Evolutionary conservation across 768 basidiomycete genomes (phyloP).

Genomic region (Botryobasidium botryosum): DNA sequence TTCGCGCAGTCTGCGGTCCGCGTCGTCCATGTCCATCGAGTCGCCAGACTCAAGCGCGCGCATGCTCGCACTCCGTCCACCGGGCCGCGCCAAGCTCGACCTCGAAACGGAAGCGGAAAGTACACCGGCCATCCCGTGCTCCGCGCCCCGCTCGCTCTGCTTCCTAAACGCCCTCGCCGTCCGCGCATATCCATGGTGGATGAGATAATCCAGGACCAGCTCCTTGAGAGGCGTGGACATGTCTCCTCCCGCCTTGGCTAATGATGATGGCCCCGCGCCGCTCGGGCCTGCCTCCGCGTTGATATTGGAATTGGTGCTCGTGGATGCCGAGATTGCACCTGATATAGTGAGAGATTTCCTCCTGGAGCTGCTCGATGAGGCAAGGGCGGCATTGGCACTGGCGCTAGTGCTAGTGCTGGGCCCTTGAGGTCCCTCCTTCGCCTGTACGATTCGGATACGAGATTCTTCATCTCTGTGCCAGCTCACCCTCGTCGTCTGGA

Average conservation of each 20-base stretch:
- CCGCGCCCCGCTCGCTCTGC: slow-evolving; percentile 23
- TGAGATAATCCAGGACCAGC: slow-evolving; percentile 62
- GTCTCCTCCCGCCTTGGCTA: slow-evolving; percentile 25
- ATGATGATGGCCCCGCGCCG: slow-evolving; percentile 7
- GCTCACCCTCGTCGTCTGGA: slow-evolving; percentile 25
- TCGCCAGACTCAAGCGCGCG: too few relatives aligned
- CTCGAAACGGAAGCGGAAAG: too few relatives aligned
- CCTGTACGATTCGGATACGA: neutral
- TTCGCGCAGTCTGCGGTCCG: slow-evolving; percentile 9
- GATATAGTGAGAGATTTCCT: slow-evolving; percentile 3
- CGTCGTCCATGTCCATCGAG: slow-evolving; percentile 6
- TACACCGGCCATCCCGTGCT: too few relatives aligned
- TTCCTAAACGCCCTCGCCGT: slow-evolving; percentile 51
- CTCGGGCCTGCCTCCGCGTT: slow-evolving; percentile 14
- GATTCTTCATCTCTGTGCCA: slow-evolving; percentile 7
- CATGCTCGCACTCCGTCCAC: too few relatives aligned
- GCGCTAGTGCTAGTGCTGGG: neutral
- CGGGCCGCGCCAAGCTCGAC: too few relatives aligned
- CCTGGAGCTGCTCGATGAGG: slow-evolving; percentile 1
- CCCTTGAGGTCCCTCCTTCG: neutral
- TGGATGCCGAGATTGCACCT: neutral
- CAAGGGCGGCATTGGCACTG: neutral
- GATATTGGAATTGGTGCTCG: slow-evolving; percentile 7
- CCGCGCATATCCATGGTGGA: slow-evolving; percentile 68
- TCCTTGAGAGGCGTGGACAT: slow-evolving; percentile 46